Evolutionary conservation across 2,329 filamentous ascomycete species (phyloP).

Genomic region (Fusarium nurragi): DNA sequence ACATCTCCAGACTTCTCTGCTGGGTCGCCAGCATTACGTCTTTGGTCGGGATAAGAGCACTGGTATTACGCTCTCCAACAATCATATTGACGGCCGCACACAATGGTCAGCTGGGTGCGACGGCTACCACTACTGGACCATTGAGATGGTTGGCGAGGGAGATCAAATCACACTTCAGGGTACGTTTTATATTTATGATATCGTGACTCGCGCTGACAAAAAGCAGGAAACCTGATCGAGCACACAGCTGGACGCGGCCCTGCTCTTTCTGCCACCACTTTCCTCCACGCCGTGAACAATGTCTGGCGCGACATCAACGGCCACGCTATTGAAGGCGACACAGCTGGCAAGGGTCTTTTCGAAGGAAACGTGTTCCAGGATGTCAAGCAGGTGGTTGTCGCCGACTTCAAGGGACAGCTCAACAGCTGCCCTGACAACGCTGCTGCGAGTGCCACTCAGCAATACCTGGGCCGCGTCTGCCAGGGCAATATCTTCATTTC

Average conservation of each 20-base stretch:
- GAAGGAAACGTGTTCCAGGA: slow-evolving; percentile 44
- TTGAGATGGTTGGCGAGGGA: slow-evolving; percentile 28
- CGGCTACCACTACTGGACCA: slow-evolving; percentile 57
- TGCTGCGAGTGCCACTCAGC: slow-evolving; percentile 18
- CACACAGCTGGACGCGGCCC: slow-evolving; percentile 43
- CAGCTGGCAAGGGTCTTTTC: slow-evolving; percentile 39
- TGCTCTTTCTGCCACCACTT: slow-evolving; percentile 42
- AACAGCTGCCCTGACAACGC: slow-evolving; percentile 39
- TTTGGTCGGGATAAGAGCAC: slow-evolving; percentile 36
- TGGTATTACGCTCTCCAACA: slow-evolving; percentile 58
- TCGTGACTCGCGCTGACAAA: neutral
- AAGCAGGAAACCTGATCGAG: slow-evolving; percentile 17
- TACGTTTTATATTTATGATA: neutral
- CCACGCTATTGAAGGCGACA: slow-evolving; percentile 43
- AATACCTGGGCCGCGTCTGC: slow-evolving; percentile 22
- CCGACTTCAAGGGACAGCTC: slow-evolving; percentile 38
- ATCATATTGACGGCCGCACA: slow-evolving; percentile 56
- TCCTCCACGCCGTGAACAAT: slow-evolving; percentile 47
- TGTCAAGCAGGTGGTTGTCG: slow-evolving; percentile 32
- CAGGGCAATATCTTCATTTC: slow-evolving; percentile 21
- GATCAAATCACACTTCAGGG: slow-evolving; percentile 24
- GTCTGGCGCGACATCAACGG: slow-evolving; percentile 43
- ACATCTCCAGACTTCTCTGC: slow-evolving; percentile 12
- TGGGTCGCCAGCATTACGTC: slow-evolving; percentile 31
- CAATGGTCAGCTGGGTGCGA: slow-evolving; percentile 56